Base-by-base conservation (phyloP, 2,329 filamentous ascomycete species). In the Exophiala spinifera region DNA sequence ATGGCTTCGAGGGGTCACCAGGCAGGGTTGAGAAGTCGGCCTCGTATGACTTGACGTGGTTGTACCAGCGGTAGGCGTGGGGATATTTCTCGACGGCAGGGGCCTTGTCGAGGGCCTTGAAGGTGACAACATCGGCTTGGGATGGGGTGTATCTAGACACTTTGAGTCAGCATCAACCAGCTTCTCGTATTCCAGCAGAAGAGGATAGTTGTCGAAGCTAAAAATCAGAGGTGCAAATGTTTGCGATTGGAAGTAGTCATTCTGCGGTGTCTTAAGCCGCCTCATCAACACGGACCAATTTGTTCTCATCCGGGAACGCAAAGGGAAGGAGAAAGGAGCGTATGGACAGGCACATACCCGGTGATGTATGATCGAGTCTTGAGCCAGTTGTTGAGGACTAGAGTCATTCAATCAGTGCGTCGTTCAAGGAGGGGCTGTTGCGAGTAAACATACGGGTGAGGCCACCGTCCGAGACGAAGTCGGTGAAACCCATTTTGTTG, bases 231-330 rank as follows among this genome's bases (percentile, higher is more conserved):
- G 73, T 88, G 86, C 87, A 86, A 82, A 79, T 78, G 68, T 80
- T 79, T 81, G 82, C 85, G 79, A 84, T 86, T 82, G 81, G 79
- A 74, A 76, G 79, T 89, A 88, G 81, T 89, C 89, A 87, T 82
- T 72, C 78, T 76, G 84, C 85, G 87, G 88, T 79, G 87, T 91
- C 88, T 92, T 92, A 88, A 90, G 82, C 83, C 87, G 85, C 85
- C 86, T 92, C 87, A 83, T 89, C 85, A 92, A 94, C 88, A 92
- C 88, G 88, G 89, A 92, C 89, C 87, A 91, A 91, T 85, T 79
- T 79, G 56, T 81, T 87, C 80, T 91, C 88, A 91, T 91, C 88
- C 87, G 81, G 66, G 47, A 49, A 66, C 70, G 63, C 60, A 60
- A 61, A 60, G 56, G 56, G 58, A 54, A 57, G 56, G 51, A 52